Conservation (phyloP, 2,329 filamentous ascomycete genomes). For the Drechslerella dactyloides region DNA sequence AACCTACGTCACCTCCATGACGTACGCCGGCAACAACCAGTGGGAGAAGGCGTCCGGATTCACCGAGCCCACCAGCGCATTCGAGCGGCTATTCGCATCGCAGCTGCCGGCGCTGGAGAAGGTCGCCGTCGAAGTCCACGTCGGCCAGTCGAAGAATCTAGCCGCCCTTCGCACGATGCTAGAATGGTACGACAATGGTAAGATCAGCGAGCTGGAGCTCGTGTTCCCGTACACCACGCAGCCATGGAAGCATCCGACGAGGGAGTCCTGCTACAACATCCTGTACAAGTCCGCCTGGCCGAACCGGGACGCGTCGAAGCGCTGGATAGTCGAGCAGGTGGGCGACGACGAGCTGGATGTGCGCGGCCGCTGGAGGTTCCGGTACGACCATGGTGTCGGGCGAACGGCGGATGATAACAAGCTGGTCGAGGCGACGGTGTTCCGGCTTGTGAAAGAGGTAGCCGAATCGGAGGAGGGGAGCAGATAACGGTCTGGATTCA, state of each 20-base stretch:
- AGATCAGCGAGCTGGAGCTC: constrained; percentile 24
- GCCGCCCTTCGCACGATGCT: constrained; percentile 1
- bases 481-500: not conserved
- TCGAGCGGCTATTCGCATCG: constrained; percentile 4
- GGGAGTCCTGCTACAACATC: constrained; percentile 16
- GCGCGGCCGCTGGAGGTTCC: constrained; percentile 9
- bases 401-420: not conserved
- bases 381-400: not conserved
- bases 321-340: constrained; percentile 21
- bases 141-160: not conserved
- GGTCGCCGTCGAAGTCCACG: constrained; percentile 10
- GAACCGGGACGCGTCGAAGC: not conserved
- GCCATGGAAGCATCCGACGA: constrained; percentile 6
- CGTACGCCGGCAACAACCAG: constrained; percentile 7
- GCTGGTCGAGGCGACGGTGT: constrained; percentile 31
- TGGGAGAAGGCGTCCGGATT: constrained; percentile 1
- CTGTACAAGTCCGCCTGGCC: constrained; percentile 9
- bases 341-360: constrained; percentile 20
- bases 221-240: constrained; percentile 5
- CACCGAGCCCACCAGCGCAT: not conserved
- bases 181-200: constrained; percentile 13
- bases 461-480: not conserved
- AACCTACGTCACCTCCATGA: constrained; percentile 18
- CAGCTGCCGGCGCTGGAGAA: constrained; percentile 26
- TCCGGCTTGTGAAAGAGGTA: constrained; percentile 17